These are phyloP conservation scores for Diutina mesorugosa DNA, from an alignment of 1,139 yeast species.

Conservation along the genomic window DNA sequence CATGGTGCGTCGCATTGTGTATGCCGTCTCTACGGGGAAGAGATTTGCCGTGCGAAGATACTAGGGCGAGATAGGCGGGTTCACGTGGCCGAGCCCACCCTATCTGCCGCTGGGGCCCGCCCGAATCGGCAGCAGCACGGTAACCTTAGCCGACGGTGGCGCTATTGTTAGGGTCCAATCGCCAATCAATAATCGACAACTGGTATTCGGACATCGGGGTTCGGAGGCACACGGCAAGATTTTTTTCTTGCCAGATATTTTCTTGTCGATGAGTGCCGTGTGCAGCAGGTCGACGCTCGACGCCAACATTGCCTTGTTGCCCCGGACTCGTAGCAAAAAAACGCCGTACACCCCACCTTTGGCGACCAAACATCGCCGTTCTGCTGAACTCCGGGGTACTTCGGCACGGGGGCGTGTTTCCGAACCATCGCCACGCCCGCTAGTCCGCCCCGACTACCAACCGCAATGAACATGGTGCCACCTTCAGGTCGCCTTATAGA, in stretches of 20 bases:
- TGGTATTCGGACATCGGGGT: background rate
- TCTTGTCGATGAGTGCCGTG: background rate
- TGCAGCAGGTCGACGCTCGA: background rate
- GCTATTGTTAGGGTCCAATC: no score
- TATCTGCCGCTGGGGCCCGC: background rate
- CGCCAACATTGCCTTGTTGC: background rate
- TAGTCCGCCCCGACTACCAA: background rate
- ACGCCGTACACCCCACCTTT: constrained; percentile 1
- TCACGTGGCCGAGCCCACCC: background rate
- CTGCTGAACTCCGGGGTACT: background rate
- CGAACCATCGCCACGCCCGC: background rate
- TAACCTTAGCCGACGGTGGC: no score
- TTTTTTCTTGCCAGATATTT: background rate
- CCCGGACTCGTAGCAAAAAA: background rate
- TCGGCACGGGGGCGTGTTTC: background rate
- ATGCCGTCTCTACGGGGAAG: background rate
- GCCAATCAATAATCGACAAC: no score
- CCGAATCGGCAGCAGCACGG: background rate
- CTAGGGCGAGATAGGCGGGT: background rate
- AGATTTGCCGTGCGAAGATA: background rate
- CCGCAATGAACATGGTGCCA: background rate
- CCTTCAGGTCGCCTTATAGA: background rate
- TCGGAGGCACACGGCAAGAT: background rate
- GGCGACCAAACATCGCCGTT: background rate
- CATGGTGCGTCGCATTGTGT: background rate